Base-by-base conservation (phyloP, 768 basidiomycete genomes). In the Hygrophorus pudorinus region DNA sequence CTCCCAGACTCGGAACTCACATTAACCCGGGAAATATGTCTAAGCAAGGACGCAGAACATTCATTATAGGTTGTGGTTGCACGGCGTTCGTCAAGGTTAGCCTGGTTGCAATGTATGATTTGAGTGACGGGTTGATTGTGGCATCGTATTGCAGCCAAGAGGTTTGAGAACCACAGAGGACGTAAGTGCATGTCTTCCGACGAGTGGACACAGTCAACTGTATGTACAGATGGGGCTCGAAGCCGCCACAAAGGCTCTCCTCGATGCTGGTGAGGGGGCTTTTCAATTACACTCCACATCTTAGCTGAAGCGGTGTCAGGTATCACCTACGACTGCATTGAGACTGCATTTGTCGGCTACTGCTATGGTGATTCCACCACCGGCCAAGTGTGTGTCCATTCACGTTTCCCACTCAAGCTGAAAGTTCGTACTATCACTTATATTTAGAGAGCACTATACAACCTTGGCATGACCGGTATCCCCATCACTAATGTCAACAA, bases 401-500 rank as follows among this genome's bases (percentile, higher is more conserved):
- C 31, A 13, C 16, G n/a, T 34, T 34, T 40, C 8, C 18, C 30
- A 34, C 20, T 20, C 29, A 16, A 27, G 33, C 36, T 34, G 24
- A 28, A 6, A 8, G 21, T 16, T 41, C 36, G 32, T 21, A 29
- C 38, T 33, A 44, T 38, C 46, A 47, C 45, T 8, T 18, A 21
- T 34, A 11, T 38, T 1, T 55, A 90, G 78, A 72, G 86, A 12
- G 78, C 85, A 5, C 66, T 91, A 14, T 91, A 90, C 62, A 81
- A 79, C 56, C 77, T 90, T 33, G 88, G 88, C 14, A 71, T 90
- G 59, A 90, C 87, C 0, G 71, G 78, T 28, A 89, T 91, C 46
- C 87, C 88, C 0, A 80, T 91, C 54, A 72, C 81, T 40, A 91
- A 90, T 53, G 84, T 90, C 34, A 89, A 87, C 67, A 90, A 90